phyloP scores from a whole-genome alignment of 768 basidiomycete species.

The Porpolomopsis calyptriformis region DNA sequence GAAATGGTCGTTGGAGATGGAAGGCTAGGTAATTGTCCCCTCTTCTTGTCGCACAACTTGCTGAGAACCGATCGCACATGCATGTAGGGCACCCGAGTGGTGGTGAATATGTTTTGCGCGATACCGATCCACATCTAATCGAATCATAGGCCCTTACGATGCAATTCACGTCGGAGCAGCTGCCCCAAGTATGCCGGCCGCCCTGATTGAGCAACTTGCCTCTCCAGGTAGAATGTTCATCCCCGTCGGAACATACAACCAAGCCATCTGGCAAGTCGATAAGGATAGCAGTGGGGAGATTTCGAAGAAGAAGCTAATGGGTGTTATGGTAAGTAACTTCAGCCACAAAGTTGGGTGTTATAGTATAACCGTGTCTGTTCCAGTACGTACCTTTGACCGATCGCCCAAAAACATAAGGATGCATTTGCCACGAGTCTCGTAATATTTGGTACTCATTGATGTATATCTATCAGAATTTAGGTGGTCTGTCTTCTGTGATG shows the following conservation, averaged over 20 bases:
- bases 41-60: background rate
- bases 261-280: conserved; percentile 67
- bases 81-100: conserved; percentile 26
- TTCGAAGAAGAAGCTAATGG: conserved; percentile 57
- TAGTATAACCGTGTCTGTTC: too few relatives aligned
- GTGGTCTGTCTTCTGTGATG: too few relatives aligned
- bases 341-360: background rate
- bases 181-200: conserved; percentile 57
- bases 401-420: background rate
- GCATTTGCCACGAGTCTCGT: too few relatives aligned
- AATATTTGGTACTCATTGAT: too few relatives aligned
- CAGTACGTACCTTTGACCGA: background rate
- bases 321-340: conserved; percentile 52
- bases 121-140: background rate
- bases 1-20: conserved; percentile 71
- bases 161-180: conserved; percentile 95
- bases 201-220: conserved; percentile 70
- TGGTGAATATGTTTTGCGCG: conserved; percentile 17
- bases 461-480: too few relatives aligned
- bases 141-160: conserved; percentile 50
- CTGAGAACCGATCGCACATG: background rate
- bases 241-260: conserved; percentile 59
- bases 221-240: conserved; percentile 82
- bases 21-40: conserved; percentile 39
- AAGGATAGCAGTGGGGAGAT: conserved; percentile 65